Evolutionary conservation across 2,329 filamentous ascomycete genomes (phyloP), one percentile per base, ranked within the genome.

Genomic region (Cordyceps militaris): DNA sequence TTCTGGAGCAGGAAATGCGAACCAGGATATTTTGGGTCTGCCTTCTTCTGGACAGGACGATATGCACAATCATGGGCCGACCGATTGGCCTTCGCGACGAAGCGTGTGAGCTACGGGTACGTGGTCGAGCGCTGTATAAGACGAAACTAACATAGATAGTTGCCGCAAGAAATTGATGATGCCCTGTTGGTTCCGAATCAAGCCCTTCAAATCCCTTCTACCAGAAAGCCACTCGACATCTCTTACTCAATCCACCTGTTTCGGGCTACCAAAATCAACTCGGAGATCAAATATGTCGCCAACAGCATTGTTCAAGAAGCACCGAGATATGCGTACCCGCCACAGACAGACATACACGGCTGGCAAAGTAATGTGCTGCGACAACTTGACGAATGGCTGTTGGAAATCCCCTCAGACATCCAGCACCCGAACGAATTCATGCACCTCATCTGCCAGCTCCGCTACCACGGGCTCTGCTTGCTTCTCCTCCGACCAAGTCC

Each of bases 201-300:
- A 8, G 14, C 13, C 2, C 61, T 50, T 2, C 62, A 61, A 9
- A 49, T 6, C 43, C 55, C n/a, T n/a, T n/a, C n/a, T n/a, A n/a
- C n/a, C n/a, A n/a, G n/a, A 32, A 55, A 63, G 40, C 61, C 60
- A 4, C 47, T 69, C 65, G 5, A 68, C 67, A 74, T 78, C 62
- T 64, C 70, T 0, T 77, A 71, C 50, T 73, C 77, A 0, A 72
- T 81, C 8, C 78, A 80, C 50, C 64, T 81, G 0, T 81, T 81
- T 63, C 71, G 66, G 49, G 69, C 77, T 0, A 69, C 75, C 0
- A 74, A 71, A 19, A 67, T 81, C 6, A 82, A 81, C 57, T 82
- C 80, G 0, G 79, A 82, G 62, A 80, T 82, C n/a, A 82, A 82
- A 65, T 81, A 81, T 49, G 71, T 82, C 3, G 74, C 78, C 36